These are phyloP conservation scores for Wickerhamiella occidentalis DNA, from an alignment of 805 yeast genomes.

Conservation along the genomic window DNA sequence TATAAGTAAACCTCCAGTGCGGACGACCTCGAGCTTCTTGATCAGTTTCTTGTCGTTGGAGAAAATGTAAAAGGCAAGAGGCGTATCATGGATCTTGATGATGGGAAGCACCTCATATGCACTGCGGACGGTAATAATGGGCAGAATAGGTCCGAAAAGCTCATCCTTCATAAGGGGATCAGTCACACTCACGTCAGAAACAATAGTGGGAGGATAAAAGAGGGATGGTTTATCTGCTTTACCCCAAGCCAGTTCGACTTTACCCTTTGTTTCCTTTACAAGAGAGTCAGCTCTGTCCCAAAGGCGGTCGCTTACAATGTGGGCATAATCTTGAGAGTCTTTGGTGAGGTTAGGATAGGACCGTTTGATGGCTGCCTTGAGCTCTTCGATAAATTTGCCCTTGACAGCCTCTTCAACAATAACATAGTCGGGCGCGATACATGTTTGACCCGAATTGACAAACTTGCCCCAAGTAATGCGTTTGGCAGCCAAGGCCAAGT, in stretches of 20 bases:
- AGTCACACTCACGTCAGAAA: conserved; percentile 47
- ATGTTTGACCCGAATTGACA: conserved; percentile 77
- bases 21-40: conserved; percentile 38
- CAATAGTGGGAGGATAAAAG: conserved; percentile 61
- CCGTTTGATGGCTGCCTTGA: conserved; percentile 33
- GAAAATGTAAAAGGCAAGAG: conserved; percentile 70
- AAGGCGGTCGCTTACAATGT: conserved; percentile 46
- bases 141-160: conserved; percentile 76
- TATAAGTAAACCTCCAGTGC: conserved; percentile 61
- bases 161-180: conserved; percentile 69
- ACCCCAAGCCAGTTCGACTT: conserved; percentile 24
- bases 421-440: conserved; percentile 79
- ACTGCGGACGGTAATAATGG: conserved; percentile 44
- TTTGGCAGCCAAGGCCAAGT: conserved; percentile 35
- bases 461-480: conserved; percentile 71
- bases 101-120: conserved; percentile 24
- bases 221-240: conserved; percentile 29
- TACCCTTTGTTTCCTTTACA: conserved; percentile 28
- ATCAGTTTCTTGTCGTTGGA: conserved; percentile 38
- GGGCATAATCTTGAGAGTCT: conserved; percentile 38
- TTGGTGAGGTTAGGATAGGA: conserved; percentile 35
- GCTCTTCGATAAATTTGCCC: conserved; percentile 36
- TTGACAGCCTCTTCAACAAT: conserved; percentile 51
- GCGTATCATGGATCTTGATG: conserved; percentile 48
- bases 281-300: conserved; percentile 36